Evolutionary conservation across 2,329 filamentous ascomycete genomes (phyloP).

Genomic region (Fusarium sp.): DNA sequence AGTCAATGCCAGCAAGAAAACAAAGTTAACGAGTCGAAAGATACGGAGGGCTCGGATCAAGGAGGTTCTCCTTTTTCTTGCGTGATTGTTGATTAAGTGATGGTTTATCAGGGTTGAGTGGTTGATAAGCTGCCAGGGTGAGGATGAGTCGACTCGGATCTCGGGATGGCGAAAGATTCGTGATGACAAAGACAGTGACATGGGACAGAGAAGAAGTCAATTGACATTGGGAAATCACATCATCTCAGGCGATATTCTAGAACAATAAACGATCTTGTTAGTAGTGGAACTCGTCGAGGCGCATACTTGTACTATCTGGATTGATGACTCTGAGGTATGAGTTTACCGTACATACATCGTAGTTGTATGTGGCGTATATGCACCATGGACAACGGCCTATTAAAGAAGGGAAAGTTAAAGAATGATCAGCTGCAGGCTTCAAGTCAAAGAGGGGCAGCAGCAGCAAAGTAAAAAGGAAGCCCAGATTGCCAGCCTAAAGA

Average conservation of each 20-base stretch:
- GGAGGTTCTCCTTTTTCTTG: background rate
- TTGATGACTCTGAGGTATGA: background rate
- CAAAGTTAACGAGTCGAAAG: background rate
- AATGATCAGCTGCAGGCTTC: constrained; percentile 7
- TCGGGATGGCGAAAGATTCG: constrained; percentile 28
- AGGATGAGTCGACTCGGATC: constrained; percentile 20
- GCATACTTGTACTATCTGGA: background rate
- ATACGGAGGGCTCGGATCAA: constrained; percentile 10
- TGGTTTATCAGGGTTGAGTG: background rate
- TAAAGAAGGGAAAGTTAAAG: constrained; percentile 10
- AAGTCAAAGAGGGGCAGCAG: constrained; percentile 15
- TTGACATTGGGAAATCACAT: constrained; percentile 20
- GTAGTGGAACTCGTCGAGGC: background rate
- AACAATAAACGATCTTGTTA: background rate
- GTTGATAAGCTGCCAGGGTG: constrained; percentile 6
- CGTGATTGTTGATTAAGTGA: constrained; percentile 3
- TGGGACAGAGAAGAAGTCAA: background rate
- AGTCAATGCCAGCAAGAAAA: background rate
- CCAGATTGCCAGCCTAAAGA: background rate
- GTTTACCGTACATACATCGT: background rate
- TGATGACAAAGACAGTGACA: constrained; percentile 17
- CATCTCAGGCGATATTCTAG: constrained; percentile 17
- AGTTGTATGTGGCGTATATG: constrained; percentile 19
- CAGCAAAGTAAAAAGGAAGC: background rate
- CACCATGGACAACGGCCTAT: background rate